A percentile compares a stretch with the other conserved stretches of the same genome.
Evolutionary conservation across 305 asterid species (phyloP).

Genomic region (Fraxinus albicans): DNA sequence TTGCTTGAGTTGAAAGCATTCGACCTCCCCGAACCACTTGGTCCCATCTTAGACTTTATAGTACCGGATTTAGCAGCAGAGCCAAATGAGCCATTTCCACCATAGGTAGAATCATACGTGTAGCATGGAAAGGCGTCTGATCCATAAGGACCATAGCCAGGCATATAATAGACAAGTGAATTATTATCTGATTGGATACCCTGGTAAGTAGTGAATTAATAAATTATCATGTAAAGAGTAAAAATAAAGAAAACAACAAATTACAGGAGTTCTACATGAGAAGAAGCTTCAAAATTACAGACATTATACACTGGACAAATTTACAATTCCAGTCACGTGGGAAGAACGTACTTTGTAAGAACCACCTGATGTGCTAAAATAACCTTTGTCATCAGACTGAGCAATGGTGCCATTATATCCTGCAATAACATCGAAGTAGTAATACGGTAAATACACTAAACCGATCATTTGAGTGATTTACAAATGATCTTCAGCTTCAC

Average conservation of each 20-base stretch:
- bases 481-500: neutral
- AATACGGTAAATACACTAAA: neutral
- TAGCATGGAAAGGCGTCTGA: constrained; percentile 54
- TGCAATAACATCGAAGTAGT: constrained; percentile 21
- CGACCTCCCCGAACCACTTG: constrained; percentile 47
- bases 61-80: constrained; percentile 36
- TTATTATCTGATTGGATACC: constrained; percentile 51
- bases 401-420: constrained; percentile 50
- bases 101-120: constrained; percentile 41
- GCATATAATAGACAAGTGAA: constrained; percentile 52
- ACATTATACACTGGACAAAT: constrained; percentile 10
- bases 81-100: constrained; percentile 40
- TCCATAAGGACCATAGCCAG: constrained; percentile 61
- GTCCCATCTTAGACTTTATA: constrained; percentile 34
- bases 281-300: neutral
- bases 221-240: constrained; percentile 13
- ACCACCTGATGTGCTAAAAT: constrained; percentile 35
- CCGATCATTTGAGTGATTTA: neutral
- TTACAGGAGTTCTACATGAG: neutral
- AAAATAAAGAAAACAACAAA: neutral
- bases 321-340: neutral
- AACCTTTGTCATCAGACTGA: constrained; percentile 54
- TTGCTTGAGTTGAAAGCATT: constrained; percentile 38
- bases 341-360: constrained; percentile 43
- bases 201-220: constrained; percentile 28